Percentiles rank a stretch among this genome's conserved stretches.
Evolutionary conservation across 192 early-diverging fungal species (phyloP).

Genomic region (Umbelopsis vinacea): DNA sequence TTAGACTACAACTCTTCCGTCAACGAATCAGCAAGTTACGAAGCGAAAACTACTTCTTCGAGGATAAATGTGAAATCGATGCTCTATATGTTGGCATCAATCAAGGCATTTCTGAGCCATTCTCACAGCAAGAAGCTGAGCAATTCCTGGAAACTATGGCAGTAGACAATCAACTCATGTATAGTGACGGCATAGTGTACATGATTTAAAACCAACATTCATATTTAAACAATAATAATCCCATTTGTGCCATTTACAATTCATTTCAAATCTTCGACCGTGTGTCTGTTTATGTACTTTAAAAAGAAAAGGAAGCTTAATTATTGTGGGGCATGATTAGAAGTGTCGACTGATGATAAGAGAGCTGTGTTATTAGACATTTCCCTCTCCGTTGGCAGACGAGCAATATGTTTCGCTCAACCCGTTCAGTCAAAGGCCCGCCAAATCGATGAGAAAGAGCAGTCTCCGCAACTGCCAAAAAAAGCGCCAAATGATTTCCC

Average conservation of each 20-base stretch:
- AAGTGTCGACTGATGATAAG: too few species aligned
- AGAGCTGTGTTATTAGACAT: too few species aligned
- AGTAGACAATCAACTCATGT: slow-evolving; percentile 73
- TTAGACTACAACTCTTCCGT: slow-evolving; percentile 51
- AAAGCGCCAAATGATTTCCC: slow-evolving; percentile 14
- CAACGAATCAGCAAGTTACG: slow-evolving; percentile 47
- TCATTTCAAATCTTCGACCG: too few species aligned
- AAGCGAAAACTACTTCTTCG: slow-evolving; percentile 48
- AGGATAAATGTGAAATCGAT: slow-evolving; percentile 56
- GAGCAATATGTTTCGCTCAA: too few species aligned
- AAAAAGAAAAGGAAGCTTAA: too few species aligned
- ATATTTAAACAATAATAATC: not conserved
- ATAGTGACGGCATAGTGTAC: slow-evolving; percentile 65
- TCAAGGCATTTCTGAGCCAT: slow-evolving; percentile 47
- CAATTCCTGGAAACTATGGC: slow-evolving; percentile 64
- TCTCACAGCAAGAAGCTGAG: slow-evolving; percentile 61
- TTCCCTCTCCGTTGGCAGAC: too few species aligned
- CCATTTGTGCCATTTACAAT: not conserved
- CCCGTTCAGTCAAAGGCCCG: too few species aligned
- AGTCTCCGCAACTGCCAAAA: not conserved
- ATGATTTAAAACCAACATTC: slow-evolving; percentile 58
- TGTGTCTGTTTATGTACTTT: too few species aligned
- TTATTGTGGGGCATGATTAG: too few species aligned
- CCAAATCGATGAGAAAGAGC: not conserved
- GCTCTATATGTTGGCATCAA: slow-evolving; percentile 62